These are phyloP conservation scores for Colletotrichum musicola DNA, from an alignment of 2,329 filamentous ascomycete species.

Conservation along the genomic window DNA sequence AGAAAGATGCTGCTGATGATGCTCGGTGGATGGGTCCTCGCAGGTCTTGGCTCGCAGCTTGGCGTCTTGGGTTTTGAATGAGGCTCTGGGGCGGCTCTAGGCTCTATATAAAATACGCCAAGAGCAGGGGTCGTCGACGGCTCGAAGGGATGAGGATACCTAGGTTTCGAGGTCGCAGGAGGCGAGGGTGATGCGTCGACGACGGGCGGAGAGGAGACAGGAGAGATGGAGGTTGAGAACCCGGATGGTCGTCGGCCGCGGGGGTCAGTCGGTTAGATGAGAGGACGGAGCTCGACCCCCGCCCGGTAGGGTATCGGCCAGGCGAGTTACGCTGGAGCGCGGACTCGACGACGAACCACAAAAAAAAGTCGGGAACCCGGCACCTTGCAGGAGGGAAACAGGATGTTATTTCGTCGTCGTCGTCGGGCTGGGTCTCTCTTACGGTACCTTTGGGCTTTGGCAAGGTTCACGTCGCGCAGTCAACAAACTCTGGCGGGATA, in stretches of 20 bases:
- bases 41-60: slow-evolving; percentile 36
- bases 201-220: background rate
- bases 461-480: too few species aligned
- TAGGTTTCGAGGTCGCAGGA: background rate
- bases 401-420: slow-evolving; percentile 22
- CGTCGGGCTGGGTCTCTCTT: background rate
- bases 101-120: slow-evolving; percentile 34
- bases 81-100: slow-evolving; percentile 15
- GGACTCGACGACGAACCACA: slow-evolving; percentile 30
- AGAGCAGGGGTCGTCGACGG: slow-evolving; percentile 1
- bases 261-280: slow-evolving; percentile 19
- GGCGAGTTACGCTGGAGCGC: background rate
- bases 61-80: slow-evolving; percentile 30
- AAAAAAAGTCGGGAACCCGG: slow-evolving; percentile 31
- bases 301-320: slow-evolving; percentile 8
- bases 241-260: slow-evolving; percentile 35
- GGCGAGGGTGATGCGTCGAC: slow-evolving; percentile 6
- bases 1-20: background rate
- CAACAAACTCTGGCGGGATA: too few species aligned
- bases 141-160: background rate
- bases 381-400: slow-evolving; percentile 25
- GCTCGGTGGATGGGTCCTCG: slow-evolving; percentile 13
- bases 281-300: slow-evolving; percentile 23
- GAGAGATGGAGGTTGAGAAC: slow-evolving; percentile 20
- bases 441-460: too few species aligned